Conservation (phyloP, 1,284 basidiomycete genomes). For the Fomitopsis palustris region DNA sequence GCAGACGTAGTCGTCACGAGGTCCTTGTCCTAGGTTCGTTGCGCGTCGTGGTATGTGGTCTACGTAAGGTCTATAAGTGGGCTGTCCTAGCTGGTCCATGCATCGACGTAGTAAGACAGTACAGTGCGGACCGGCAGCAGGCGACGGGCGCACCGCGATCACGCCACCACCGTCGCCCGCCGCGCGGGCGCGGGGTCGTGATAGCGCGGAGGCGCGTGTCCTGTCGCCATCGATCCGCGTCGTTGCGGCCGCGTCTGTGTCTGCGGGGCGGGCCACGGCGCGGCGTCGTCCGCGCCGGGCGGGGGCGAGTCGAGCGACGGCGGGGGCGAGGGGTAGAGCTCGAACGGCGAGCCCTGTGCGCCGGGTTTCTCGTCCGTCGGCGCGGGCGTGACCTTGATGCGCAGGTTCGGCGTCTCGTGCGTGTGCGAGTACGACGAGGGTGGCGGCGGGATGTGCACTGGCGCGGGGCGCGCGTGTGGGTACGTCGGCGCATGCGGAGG, state of each 20-base stretch:
- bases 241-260: constrained; percentile 7
- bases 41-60: neutral
- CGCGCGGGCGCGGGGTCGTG: constrained; percentile 8
- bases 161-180: constrained; percentile 15
- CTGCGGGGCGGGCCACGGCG: constrained; percentile 11
- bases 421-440: constrained; percentile 35
- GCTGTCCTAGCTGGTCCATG: neutral
- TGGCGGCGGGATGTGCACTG: constrained; percentile 20
- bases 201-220: constrained; percentile 15
- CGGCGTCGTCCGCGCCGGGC: constrained; percentile 12
- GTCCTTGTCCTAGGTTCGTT: neutral
- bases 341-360: constrained; percentile 33
- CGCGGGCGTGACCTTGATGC: constrained; percentile 30
- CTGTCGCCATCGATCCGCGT: constrained; percentile 20
- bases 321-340: constrained; percentile 76
- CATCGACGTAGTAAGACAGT: neutral
- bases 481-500: constrained; percentile 9
- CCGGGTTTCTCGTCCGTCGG: constrained; percentile 12
- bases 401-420: constrained; percentile 28
- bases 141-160: neutral
- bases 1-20: constrained; percentile 1
- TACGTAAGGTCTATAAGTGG: neutral
- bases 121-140: neutral
- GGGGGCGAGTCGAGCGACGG: constrained; percentile 70
- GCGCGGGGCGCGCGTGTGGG: constrained; percentile 7